Percentiles rank a stretch among this genome's conserved stretches.
These are phyloP conservation scores for Mallotus repandus DNA, from an alignment of 441 rosid genomes.

Conservation along the genomic window DNA sequence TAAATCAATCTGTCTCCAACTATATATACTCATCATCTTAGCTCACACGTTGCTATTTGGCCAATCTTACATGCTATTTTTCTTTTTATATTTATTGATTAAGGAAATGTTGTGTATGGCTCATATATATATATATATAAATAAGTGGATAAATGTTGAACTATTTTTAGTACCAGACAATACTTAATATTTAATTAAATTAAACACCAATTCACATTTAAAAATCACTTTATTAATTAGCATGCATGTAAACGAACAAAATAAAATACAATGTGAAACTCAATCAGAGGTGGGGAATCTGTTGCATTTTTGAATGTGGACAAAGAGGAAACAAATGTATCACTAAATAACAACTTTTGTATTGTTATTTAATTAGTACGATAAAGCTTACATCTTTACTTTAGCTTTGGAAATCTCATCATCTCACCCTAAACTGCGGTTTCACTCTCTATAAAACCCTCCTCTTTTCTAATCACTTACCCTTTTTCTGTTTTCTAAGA, in stretches of 20 bases:
- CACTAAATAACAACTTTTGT: slow-evolving; percentile 27
- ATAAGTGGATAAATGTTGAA: too few species aligned
- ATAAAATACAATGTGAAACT: neutral
- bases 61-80: too few species aligned
- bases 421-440: slow-evolving; percentile 27
- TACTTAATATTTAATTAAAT: too few species aligned
- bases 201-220: too few species aligned
- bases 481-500: neutral
- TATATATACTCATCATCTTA: too few species aligned
- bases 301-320: slow-evolving; percentile 32
- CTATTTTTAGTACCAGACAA: too few species aligned
- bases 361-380: slow-evolving; percentile 24
- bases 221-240: too few species aligned
- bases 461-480: neutral
- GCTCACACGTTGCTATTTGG: too few species aligned
- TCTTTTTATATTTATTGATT: too few species aligned
- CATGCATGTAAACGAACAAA: neutral
- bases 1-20: too few species aligned
- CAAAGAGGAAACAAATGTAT: slow-evolving; percentile 32
- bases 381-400: slow-evolving; percentile 29
- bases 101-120: too few species aligned
- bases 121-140: too few species aligned
- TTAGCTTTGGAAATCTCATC: slow-evolving; percentile 32
- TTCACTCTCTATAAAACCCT: neutral
- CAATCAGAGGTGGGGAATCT: slow-evolving; percentile 34